Conservation (phyloP, 192 early-diverging fungal species). For the Coemansia sp. region DNA sequence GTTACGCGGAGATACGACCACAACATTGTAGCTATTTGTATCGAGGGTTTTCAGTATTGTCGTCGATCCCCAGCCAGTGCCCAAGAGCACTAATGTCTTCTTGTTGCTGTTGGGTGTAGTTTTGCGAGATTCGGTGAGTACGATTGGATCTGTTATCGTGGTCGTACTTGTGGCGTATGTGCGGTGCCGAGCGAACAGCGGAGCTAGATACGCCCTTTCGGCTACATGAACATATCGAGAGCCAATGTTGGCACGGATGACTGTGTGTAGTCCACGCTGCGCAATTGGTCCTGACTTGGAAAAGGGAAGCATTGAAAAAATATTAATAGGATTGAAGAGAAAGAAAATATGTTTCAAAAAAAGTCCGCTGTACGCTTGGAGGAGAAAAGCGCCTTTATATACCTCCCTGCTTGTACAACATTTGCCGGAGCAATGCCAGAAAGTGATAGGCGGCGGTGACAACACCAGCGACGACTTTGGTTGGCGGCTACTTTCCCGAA, state of each 20-base stretch:
- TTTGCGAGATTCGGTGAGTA: background rate
- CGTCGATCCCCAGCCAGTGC: conserved; percentile 66
- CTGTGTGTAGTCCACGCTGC: background rate
- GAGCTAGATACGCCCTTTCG: background rate
- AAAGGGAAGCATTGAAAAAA: background rate
- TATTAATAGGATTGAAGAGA: background rate
- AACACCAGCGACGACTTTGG: background rate
- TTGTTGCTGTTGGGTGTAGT: background rate
- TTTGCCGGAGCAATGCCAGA: background rate
- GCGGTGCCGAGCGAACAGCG: background rate
- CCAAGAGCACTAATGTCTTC: conserved; percentile 55
- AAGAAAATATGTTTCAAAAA: background rate
- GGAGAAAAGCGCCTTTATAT: background rate
- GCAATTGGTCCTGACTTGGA: background rate
- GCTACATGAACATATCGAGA: background rate
- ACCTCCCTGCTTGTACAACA: background rate
- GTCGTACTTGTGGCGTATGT: background rate
- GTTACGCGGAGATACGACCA: conserved; percentile 82
- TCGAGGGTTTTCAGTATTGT: conserved; percentile 73
- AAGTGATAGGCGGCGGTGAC: background rate
- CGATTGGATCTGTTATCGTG: background rate
- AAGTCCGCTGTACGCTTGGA: background rate
- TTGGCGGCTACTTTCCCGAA: conserved; percentile 5
- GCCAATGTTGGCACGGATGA: background rate
- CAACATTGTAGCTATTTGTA: conserved; percentile 68